Evolutionary conservation across 345 rosid genomes (phyloP).

Genomic region (Anastatica hierochuntica): DNA sequence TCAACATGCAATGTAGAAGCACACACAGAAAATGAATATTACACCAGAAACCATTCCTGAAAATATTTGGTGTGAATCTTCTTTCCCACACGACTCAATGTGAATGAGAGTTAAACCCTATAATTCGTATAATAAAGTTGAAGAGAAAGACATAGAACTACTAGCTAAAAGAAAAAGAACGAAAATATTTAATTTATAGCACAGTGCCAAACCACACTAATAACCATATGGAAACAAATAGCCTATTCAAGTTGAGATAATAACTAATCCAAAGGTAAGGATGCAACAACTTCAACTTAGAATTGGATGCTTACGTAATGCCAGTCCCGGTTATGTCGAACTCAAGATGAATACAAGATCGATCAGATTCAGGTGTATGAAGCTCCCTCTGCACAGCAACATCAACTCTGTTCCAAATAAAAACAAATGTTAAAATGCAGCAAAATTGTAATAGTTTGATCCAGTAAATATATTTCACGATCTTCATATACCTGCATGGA

Average conservation of each 20-base stretch:
- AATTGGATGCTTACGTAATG: conserved; percentile 43
- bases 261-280: too few relatives aligned
- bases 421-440: conserved; percentile 19
- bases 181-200: neutral
- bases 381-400: conserved; percentile 79
- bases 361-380: conserved; percentile 77
- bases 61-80: too few relatives aligned
- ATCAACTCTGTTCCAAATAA: conserved; percentile 45
- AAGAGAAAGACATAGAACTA: too few relatives aligned
- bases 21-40: too few relatives aligned
- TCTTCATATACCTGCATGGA: conserved; percentile 61
- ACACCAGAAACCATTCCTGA: too few relatives aligned
- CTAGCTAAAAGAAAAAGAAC: too few relatives aligned
- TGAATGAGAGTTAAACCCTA: too few relatives aligned
- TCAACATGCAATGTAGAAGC: too few relatives aligned
- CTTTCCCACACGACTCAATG: too few relatives aligned
- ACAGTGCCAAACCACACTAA: neutral
- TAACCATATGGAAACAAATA: neutral
- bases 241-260: neutral
- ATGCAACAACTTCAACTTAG: too few relatives aligned
- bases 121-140: too few relatives aligned
- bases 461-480: neutral
- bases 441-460: neutral
- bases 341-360: conserved; percentile 93
- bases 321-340: conserved; percentile 71